These are phyloP conservation scores for Parietichytrium sp. DNA, from an alignment of 108 stramenopile genomes.

Conservation along the genomic window DNA sequence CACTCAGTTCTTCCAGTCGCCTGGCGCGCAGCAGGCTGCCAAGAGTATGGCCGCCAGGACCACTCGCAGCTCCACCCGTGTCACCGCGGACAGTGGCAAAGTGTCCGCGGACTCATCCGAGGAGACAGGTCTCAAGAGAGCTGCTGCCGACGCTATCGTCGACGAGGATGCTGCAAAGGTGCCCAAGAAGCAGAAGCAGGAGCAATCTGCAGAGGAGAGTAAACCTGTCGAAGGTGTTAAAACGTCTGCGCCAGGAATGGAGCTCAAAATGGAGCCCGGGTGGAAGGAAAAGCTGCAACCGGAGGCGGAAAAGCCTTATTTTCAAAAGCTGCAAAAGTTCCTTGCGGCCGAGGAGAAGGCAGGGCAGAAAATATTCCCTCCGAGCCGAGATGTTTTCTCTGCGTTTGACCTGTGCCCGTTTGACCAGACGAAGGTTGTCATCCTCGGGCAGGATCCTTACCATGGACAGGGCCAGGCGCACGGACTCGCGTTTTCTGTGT, in stretches of 20 bases:
- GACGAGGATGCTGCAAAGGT: too few species aligned
- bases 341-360: constrained; percentile 25
- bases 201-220: too few species aligned
- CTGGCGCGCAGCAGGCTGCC: too few species aligned
- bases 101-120: too few species aligned
- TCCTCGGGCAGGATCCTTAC: constrained; percentile 99
- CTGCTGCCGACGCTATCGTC: too few species aligned
- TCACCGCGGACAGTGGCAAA: too few species aligned
- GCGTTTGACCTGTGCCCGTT: constrained; percentile 85
- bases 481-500: constrained; percentile 73
- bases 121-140: too few species aligned
- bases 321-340: constrained; percentile 46
- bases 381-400: constrained; percentile 73
- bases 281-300: constrained; percentile 23
- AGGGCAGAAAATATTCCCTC: constrained; percentile 75
- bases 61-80: too few species aligned
- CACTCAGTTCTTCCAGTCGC: too few species aligned
- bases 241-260: background rate
- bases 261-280: background rate
- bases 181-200: too few species aligned
- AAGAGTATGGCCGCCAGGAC: too few species aligned
- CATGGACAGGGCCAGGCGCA: constrained; percentile 80
- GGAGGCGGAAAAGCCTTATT: constrained; percentile 56
- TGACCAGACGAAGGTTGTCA: constrained; percentile 80
- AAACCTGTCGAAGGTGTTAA: too few species aligned